A percentile compares a stretch with the other conserved stretches of the same genome.
phyloP scores from a whole-genome alignment of 352 stramenopile genomes.

The Nothophytophthora sp. region DNA sequence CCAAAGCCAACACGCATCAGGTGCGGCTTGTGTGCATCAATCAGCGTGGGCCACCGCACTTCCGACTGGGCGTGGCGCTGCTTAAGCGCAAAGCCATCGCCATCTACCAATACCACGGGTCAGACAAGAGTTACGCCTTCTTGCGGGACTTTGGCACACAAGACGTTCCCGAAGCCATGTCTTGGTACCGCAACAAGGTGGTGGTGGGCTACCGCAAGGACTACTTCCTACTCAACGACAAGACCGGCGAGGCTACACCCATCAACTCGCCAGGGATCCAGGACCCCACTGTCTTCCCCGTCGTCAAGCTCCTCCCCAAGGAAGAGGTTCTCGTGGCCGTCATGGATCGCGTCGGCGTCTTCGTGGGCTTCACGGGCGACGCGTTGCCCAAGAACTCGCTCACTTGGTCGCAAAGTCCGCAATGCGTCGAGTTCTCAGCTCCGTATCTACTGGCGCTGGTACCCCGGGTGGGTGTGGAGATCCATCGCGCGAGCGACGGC shows the following conservation, averaged over 20 bases:
- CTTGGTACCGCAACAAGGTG: slow-evolving; percentile 91
- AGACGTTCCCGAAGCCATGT: slow-evolving; percentile 76
- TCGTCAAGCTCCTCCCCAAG: slow-evolving; percentile 84
- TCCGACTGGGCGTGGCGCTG: slow-evolving; percentile 72
- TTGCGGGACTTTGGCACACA: slow-evolving; percentile 77
- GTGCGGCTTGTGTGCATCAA: slow-evolving; percentile 81
- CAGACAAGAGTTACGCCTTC: slow-evolving; percentile 79
- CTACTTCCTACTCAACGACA: slow-evolving; percentile 86
- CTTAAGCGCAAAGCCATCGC: slow-evolving; percentile 64
- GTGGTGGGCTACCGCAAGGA: slow-evolving; percentile 75
- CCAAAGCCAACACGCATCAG: slow-evolving; percentile 68
- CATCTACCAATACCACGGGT: slow-evolving; percentile 85
- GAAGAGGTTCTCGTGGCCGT: slow-evolving; percentile 83
- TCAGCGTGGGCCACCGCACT: slow-evolving; percentile 82
- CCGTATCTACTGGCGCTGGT: slow-evolving; percentile 81
- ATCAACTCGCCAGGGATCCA: slow-evolving; percentile 77
- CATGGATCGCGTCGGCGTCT: slow-evolving; percentile 84
- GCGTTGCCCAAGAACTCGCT: slow-evolving; percentile 80
- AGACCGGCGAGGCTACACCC: slow-evolving; percentile 65
- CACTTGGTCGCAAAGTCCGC: slow-evolving; percentile 77
- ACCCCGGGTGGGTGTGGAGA: slow-evolving; percentile 78
- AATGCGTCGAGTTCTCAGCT: slow-evolving; percentile 75
- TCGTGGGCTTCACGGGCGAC: slow-evolving; percentile 80
- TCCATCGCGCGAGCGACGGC: slow-evolving; percentile 74
- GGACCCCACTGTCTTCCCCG: slow-evolving; percentile 64